Conservation (phyloP, 371 early-diverging fungal species). For the Mucor irregularis region DNA sequence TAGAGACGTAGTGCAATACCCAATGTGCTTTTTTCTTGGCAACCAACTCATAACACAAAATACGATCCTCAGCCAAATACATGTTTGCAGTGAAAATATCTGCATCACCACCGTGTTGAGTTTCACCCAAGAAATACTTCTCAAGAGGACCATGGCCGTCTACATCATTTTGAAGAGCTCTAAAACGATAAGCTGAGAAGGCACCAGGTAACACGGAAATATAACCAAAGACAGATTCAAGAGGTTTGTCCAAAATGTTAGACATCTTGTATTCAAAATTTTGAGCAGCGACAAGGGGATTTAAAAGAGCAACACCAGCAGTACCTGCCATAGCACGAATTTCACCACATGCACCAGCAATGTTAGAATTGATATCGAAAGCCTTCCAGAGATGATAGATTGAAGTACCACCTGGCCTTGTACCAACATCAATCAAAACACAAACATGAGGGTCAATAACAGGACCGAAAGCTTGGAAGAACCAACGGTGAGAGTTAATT, state of each 20-base stretch:
- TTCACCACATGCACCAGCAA: slow-evolving; percentile 96
- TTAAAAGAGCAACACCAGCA: slow-evolving; percentile 68
- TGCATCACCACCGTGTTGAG: slow-evolving; percentile 73
- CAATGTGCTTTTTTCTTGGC: slow-evolving; percentile 72
- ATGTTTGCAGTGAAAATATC: slow-evolving; percentile 75
- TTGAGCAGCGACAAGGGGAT: slow-evolving; percentile 92
- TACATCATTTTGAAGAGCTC: slow-evolving; percentile 75
- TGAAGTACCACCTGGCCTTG: slow-evolving; percentile 78
- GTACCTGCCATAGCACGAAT: slow-evolving; percentile 87
- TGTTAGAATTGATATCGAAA: slow-evolving; percentile 84
- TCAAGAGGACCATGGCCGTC: slow-evolving; percentile 76
- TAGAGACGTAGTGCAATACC: slow-evolving; percentile 68
- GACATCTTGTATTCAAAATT: slow-evolving; percentile 97
- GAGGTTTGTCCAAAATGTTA: slow-evolving; percentile 95
- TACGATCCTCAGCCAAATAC: slow-evolving; percentile 87
- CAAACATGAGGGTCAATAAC: slow-evolving; percentile 84
- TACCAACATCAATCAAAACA: slow-evolving; percentile 92
- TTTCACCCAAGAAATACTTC: slow-evolving; percentile 93
- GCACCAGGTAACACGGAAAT: slow-evolving; percentile 95
- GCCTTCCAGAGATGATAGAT: slow-evolving; percentile 93
- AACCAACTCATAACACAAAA: slow-evolving; percentile 84
- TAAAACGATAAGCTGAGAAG: slow-evolving; percentile 93
- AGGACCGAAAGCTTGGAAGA: slow-evolving; percentile 90
- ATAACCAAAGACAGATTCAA: slow-evolving; percentile 94
- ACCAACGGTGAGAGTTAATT: slow-evolving; percentile 96